Percentiles rank a stretch among this genome's conserved stretches.
phyloP scores from a whole-genome alignment of 2,329 filamentous ascomycete genomes.

The Tolypocladium tropicale region DNA sequence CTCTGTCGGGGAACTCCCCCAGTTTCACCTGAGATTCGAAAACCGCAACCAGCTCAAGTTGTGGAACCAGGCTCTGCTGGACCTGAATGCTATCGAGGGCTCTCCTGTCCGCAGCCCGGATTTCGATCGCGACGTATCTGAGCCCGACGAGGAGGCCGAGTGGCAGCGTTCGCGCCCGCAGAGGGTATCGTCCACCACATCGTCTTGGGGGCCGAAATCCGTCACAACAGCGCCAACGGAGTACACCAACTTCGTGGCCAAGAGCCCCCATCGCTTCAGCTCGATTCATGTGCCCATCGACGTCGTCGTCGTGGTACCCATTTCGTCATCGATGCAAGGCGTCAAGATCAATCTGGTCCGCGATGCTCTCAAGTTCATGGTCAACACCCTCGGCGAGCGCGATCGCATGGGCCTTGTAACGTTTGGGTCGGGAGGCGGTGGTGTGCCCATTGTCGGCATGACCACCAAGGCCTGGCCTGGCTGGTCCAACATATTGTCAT shows the following conservation, averaged over 20 bases:
- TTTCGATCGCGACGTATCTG: conserved; percentile 71
- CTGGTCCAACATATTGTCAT: conserved; percentile 77
- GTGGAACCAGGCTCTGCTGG: conserved; percentile 80
- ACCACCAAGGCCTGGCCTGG: conserved; percentile 90
- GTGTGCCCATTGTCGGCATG: conserved; percentile 95
- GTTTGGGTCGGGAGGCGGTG: conserved; percentile 88
- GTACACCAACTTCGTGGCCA: conserved; percentile 64
- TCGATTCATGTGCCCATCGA: conserved; percentile 85
- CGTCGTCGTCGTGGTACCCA: conserved; percentile 90
- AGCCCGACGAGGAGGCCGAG: conserved; percentile 75
- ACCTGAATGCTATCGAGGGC: conserved; percentile 64
- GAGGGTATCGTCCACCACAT: conserved; percentile 72
- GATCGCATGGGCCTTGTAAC: conserved; percentile 97
- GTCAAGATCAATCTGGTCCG: conserved; percentile 92
- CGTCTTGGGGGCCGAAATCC: conserved; percentile 73
- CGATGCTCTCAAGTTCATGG: conserved; percentile 86
- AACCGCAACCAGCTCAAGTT: conserved; percentile 75
- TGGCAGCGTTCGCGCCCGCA: conserved; percentile 57
- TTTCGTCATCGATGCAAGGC: conserved; percentile 98
- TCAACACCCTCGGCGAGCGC: conserved; percentile 77
- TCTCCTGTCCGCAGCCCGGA: conserved; percentile 60
- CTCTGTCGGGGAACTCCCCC: conserved; percentile 83
- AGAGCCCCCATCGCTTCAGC: conserved; percentile 26
- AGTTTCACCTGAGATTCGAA: conserved; percentile 87
- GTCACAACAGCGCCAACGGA: conserved; percentile 84